Base-by-base conservation (phyloP, 805 yeast genomes). In the Debaryomyces hansenii region DNA sequence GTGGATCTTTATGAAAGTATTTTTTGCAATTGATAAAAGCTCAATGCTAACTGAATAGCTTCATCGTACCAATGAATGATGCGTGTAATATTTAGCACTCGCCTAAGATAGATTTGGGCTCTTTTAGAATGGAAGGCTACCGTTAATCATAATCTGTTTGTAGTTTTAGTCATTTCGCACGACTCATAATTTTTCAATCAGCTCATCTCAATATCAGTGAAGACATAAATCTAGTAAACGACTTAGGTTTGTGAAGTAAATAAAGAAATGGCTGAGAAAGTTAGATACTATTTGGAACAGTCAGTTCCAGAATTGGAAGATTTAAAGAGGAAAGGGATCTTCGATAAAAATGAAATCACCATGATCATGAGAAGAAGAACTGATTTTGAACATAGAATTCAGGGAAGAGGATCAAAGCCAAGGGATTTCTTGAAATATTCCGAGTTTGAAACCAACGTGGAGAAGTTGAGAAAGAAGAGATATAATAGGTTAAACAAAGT, bases 261-360 rank as follows among this genome's bases (percentile, higher is more conserved):
- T 9, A 2, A 31, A 6, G 46, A 36, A 20, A 72, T 72, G 77
- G 68, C 76, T 12, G 75, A 72, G 29, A 70, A 64, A 46, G 72
- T 70, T 10, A 72, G 85, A 64, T 79, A 75, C 59, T 78, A 72
- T 57, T 61, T 82, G 56, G 85, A 82, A 62, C 83, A 76, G 71
- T 80, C 90, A 4, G 90, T 91, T 59, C 96, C 96, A 0, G 99
- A 94, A 66, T 76, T 94, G 45, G 92, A 91, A 58, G 99, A 92
- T 58, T 78, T 94, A 29, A 83, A 85, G 48, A 80, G 80, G 47
- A 85, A 88, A 58, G 90, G 90, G 3, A 74, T 94, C 4, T 94
- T 94, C 64, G 85, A 83, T 36, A 87, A 87, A 56, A 80, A 79
- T 55, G 99, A 94, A 67, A 82, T 90, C 53, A 83, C 85, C 35